These are phyloP conservation scores for Aspergillus ruber DNA, from an alignment of 2,329 filamentous ascomycete species.

Conservation along the genomic window DNA sequence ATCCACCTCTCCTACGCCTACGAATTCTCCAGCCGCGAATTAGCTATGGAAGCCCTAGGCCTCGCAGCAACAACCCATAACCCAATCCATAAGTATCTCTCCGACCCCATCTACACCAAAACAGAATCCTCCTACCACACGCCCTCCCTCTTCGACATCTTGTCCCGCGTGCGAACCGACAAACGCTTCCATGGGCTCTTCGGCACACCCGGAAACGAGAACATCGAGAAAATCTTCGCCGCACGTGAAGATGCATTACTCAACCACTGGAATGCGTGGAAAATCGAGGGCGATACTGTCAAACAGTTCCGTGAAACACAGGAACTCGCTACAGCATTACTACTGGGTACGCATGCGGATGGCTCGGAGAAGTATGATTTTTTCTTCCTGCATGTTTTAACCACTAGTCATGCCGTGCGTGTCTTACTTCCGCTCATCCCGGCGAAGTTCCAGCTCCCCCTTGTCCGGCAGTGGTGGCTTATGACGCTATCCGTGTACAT, in stretches of 20 bases:
- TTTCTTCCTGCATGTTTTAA: constrained; percentile 74
- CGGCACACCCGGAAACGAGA: constrained; percentile 50
- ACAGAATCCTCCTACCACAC: constrained; percentile 55
- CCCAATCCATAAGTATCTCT: constrained; percentile 56
- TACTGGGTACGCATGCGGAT: constrained; percentile 28
- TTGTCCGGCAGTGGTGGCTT: constrained; percentile 87
- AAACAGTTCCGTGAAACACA: constrained; percentile 69
- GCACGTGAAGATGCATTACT: constrained; percentile 64
- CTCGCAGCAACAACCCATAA: constrained; percentile 58
- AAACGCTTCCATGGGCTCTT: constrained; percentile 63
- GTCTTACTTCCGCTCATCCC: constrained; percentile 75
- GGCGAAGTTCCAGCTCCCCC: constrained; percentile 60
- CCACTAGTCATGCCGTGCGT: constrained; percentile 81
- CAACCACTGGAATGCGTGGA: constrained; percentile 90
- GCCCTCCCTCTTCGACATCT: constrained; percentile 61
- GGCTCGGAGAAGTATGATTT: constrained; percentile 63
- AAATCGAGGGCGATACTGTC: constrained; percentile 58
- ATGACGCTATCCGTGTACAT: constrained; percentile 74
- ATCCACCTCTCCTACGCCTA: constrained; percentile 93
- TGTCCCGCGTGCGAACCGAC: constrained; percentile 65
- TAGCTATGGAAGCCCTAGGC: constrained; percentile 82
- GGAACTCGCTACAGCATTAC: constrained; percentile 44
- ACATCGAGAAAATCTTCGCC: constrained; percentile 62
- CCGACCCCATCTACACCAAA: constrained; percentile 62
- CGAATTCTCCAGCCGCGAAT: constrained; percentile 75